These are phyloP conservation scores for Schizothecium vesticola DNA, from an alignment of 495 filamentous ascomycete species.

Conservation along the genomic window DNA sequence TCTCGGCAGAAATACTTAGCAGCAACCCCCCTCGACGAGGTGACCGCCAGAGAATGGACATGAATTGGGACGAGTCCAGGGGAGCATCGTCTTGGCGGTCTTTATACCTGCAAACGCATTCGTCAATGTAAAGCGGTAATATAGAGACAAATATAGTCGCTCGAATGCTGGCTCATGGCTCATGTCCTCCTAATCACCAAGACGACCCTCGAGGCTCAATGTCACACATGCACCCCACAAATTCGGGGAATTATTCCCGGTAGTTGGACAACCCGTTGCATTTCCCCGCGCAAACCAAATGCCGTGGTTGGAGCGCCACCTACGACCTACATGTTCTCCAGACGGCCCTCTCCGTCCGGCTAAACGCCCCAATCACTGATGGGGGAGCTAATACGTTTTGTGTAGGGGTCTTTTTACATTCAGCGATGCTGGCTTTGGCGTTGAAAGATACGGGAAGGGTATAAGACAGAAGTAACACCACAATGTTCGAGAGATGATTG, in stretches of 20 bases:
- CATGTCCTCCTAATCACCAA: not conserved
- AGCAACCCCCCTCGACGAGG: not conserved
- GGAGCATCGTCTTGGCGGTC: not conserved
- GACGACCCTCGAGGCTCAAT: not conserved
- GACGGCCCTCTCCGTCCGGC: not conserved
- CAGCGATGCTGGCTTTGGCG: not conserved
- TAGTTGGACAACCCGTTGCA: constrained; percentile 1
- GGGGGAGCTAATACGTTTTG: not conserved
- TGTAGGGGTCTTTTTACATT: not conserved
- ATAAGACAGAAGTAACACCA: not conserved
- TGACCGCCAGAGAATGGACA: not conserved
- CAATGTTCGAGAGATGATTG: too few species aligned
- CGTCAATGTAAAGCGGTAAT: not conserved
- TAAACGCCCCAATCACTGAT: not conserved
- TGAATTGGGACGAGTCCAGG: not conserved
- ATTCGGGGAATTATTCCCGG: constrained; percentile 1
- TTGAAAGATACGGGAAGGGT: not conserved
- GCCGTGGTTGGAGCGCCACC: not conserved
- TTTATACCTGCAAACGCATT: not conserved
- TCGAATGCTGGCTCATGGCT: not conserved
- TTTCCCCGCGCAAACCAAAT: not conserved
- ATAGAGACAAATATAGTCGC: not conserved
- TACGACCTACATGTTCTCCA: not conserved
- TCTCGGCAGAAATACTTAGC: not conserved
- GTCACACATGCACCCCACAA: constrained; percentile 3